Evolutionary conservation across 495 filamentous ascomycete species (phyloP).

Genomic region (Staphylotrichum longicolle): DNA sequence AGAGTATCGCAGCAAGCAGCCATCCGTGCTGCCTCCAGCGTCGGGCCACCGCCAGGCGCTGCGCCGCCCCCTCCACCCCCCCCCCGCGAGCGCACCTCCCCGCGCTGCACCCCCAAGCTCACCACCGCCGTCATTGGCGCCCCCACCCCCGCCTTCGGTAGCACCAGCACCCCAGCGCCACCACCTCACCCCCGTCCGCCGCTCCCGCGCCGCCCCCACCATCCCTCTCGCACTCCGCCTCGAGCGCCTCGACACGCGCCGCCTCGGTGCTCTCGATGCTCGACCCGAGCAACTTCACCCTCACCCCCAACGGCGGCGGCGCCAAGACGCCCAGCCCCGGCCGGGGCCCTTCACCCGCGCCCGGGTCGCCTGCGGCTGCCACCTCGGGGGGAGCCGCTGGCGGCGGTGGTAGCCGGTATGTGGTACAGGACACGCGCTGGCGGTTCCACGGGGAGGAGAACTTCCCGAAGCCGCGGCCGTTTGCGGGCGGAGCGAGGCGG

Average conservation of each 20-base stretch:
- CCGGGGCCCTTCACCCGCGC: constrained; percentile 22
- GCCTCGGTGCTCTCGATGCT: constrained; percentile 55
- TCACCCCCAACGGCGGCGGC: constrained; percentile 52
- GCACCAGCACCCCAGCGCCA: constrained; percentile 37
- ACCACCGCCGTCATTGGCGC: constrained; percentile 34
- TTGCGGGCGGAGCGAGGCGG: constrained; percentile 64
- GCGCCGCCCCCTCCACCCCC: constrained; percentile 44
- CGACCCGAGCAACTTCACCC: constrained; percentile 74
- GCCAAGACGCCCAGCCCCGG: constrained; percentile 47
- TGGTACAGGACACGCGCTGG: constrained; percentile 79
- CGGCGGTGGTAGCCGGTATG: constrained; percentile 45
- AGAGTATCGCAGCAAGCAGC: constrained; percentile 52
- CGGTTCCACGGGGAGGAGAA: constrained; percentile 79
- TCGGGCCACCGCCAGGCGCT: constrained; percentile 43
- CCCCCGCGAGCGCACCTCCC: constrained; percentile 28
- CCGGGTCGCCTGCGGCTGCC: constrained; percentile 21
- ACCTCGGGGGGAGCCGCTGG: constrained; percentile 24
- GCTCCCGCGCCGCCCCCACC: constrained; percentile 29
- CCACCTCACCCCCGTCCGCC: constrained; percentile 31
- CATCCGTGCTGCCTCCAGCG: constrained; percentile 46
- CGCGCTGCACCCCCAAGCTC: constrained; percentile 37
- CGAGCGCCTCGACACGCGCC: constrained; percentile 33
- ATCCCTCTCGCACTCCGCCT: constrained; percentile 35
- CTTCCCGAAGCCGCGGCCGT: constrained; percentile 81
- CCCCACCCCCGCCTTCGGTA: constrained; percentile 39